Base-by-base conservation (phyloP, 192 early-diverging fungal species). In the Helicostylum pulchrum region DNA sequence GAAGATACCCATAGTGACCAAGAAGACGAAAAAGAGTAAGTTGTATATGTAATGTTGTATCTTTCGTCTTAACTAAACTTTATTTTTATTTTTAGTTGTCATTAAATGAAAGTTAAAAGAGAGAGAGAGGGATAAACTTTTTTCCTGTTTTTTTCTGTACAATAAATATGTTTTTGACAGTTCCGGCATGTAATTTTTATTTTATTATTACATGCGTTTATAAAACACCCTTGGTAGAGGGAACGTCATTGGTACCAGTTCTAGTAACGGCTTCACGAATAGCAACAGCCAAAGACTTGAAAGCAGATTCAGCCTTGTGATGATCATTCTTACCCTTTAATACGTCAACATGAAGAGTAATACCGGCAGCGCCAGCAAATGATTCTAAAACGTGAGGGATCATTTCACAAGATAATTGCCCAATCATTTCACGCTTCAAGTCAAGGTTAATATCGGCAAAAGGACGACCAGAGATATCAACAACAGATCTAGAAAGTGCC, bases 251-350 rank as follows among this genome's bases (percentile, higher is more conserved):
- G 9, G 85, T 80, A 2, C 97, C 95, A 9, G 94, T 94, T 47
- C 79, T 81, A 17, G 88, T 80, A n/a, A 92, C 78, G 2, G 97
- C 97, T 64, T 92, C 89, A 21, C 90, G 73, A 21, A 99, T 62
- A 11, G 97, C 97, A 19, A 98, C 86, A n/a, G 97, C 97, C 36
- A 95, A 79, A 0, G 96, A 94, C 79, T 99, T 99, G 84, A 99
- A 99, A 5, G 97, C 89, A 26, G 92, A 87, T 76, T 98, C 97
- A 7, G 95, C 85, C 21, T 91, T 78, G 72, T 99, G 97, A 70
- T 99, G 97, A 78, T 99, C 97, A 69, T 99, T 99, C 58, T 83
- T 78, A 30, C 97, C 97, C 71, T 94, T 92, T 14, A 99, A 70
- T 23, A 89, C 88, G 80, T 99, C 97, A 0, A 99, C 93, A 54